Percentiles rank a stretch among this genome's conserved stretches.
Conservation (phyloP, 2,329 filamentous ascomycete genomes). For the Nothomitra cinnamomea region DNA sequence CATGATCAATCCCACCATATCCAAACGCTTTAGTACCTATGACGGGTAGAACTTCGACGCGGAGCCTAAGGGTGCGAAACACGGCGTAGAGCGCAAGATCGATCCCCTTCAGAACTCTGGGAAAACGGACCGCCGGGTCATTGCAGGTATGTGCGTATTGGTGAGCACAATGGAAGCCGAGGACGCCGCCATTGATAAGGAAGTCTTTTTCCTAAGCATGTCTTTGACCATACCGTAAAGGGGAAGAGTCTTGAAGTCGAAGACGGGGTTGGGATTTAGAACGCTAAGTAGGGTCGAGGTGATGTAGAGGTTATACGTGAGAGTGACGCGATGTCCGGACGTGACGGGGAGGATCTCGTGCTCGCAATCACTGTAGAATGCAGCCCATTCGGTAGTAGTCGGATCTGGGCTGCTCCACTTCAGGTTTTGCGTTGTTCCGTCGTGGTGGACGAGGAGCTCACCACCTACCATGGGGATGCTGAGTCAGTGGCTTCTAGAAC, state of each 20-base stretch:
- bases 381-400: conserved; percentile 27
- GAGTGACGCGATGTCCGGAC: conserved; percentile 34
- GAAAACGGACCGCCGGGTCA: conserved; percentile 16
- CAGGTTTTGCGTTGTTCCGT: conserved; percentile 20
- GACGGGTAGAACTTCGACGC: conserved; percentile 19
- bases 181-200: conserved; percentile 25
- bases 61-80: conserved; percentile 19
- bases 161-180: conserved; percentile 31
- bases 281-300: conserved; percentile 19
- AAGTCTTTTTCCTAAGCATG: conserved; percentile 17
- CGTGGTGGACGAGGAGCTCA: conserved; percentile 26
- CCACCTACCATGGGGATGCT: conserved; percentile 28
- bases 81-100: conserved; percentile 27
- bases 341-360: conserved; percentile 35
- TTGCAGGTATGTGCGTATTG: conserved; percentile 28
- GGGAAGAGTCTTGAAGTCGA: conserved; percentile 21
- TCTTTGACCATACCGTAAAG: conserved; percentile 20
- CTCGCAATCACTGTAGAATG: conserved; percentile 36
- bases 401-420: conserved; percentile 23
- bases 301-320: conserved; percentile 42
- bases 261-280: conserved; percentile 8
- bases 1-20: neutral
- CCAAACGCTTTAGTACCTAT: neutral
- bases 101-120: conserved; percentile 27
- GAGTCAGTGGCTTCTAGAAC: neutral